Percentiles rank a stretch among this genome's conserved stretches.
phyloP scores from a whole-genome alignment of 352 stramenopile species.

The Elongisporangium prolatum region DNA sequence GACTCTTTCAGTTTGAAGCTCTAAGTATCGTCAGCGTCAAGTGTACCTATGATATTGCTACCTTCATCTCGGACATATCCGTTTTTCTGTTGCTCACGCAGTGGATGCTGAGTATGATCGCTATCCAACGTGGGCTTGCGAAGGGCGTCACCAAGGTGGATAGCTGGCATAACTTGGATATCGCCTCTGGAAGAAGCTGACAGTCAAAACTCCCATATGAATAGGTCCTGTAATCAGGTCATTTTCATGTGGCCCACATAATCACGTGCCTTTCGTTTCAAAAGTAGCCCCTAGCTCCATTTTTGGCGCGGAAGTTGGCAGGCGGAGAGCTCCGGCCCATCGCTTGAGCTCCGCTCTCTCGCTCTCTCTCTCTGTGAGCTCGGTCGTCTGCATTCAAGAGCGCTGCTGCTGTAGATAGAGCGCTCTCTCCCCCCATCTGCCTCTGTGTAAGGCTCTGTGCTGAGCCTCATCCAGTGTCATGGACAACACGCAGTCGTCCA shows the following conservation, averaged over 20 bases:
- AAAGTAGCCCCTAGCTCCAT: background rate
- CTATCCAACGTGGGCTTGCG: background rate
- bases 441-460: background rate
- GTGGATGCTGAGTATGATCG: background rate
- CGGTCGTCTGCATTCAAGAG: background rate
- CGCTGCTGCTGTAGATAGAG: background rate
- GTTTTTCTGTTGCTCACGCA: background rate
- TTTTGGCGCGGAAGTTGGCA: background rate
- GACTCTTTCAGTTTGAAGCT: background rate
- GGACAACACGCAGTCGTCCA: background rate
- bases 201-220: background rate
- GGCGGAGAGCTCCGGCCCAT: background rate
- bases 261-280: background rate
- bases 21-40: background rate
- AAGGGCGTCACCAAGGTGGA: background rate
- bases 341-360: background rate
- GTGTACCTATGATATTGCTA: background rate
- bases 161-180: background rate
- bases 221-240: background rate
- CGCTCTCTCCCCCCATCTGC: background rate
- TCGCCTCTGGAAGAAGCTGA: background rate
- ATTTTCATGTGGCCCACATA: background rate
- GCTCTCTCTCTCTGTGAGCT: background rate
- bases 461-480: background rate
- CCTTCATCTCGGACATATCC: background rate